Conservation (phyloP, 192 early-diverging fungal species). For the Geosiphon pyriformis region DNA sequence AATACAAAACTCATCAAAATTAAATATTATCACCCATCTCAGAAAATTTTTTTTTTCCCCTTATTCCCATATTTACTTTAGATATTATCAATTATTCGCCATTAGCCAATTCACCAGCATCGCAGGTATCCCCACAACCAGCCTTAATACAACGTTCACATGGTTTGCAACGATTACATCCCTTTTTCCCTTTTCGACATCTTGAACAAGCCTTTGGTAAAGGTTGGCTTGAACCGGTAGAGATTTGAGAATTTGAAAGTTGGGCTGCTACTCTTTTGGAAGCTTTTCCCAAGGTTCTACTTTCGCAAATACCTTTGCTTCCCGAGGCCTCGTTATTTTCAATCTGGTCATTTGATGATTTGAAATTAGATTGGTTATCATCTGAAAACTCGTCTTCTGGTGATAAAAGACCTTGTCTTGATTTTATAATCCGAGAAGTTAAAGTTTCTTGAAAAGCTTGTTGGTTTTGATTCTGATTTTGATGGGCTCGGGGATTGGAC, state of each 20-base stretch:
- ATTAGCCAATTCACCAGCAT: neutral
- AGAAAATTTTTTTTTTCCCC: too few species aligned
- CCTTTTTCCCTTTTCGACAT: slow-evolving; percentile 9
- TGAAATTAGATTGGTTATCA: neutral
- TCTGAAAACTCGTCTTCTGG: neutral
- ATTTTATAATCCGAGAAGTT: neutral
- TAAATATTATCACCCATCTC: too few species aligned
- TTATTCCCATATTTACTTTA: too few species aligned
- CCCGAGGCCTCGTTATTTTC: neutral
- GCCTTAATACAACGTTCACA: slow-evolving; percentile 4
- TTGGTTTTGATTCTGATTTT: neutral
- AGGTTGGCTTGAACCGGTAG: neutral
- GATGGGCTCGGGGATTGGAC: too few species aligned
- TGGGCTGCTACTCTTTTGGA: neutral
- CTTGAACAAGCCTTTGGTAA: neutral
- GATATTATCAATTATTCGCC: neutral
- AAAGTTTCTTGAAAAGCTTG: neutral
- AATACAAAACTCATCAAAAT: too few species aligned
- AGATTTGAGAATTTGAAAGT: too few species aligned
- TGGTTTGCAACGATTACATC: slow-evolving; percentile 4
- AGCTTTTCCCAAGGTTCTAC: neutral
- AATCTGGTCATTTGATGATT: neutral
- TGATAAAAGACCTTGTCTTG: neutral
- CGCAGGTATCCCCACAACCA: neutral
- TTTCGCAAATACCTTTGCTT: neutral